A percentile compares a stretch with the other conserved stretches of the same genome.
phyloP scores from a whole-genome alignment of 768 basidiomycete species.

The Gelatoporia subvermispora region DNA sequence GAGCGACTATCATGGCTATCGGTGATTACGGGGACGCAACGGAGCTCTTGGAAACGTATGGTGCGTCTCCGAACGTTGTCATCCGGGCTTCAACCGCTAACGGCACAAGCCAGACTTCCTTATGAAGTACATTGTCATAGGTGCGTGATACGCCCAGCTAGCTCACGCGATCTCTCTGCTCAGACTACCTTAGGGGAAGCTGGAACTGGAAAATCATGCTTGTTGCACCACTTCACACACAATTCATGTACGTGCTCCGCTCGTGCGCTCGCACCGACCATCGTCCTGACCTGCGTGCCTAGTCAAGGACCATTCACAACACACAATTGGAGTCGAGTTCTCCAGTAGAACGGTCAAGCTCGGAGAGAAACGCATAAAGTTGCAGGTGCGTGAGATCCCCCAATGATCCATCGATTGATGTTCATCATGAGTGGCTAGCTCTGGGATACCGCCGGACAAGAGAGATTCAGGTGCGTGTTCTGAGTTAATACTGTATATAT shows the following conservation, averaged over 20 bases:
- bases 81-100: conserved; percentile 1
- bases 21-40: conserved; percentile 76
- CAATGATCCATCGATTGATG: too few species aligned
- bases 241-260: conserved; percentile 73
- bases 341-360: conserved; percentile 90
- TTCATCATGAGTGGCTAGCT: too few species aligned
- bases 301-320: conserved; percentile 97
- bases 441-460: conserved; percentile 98
- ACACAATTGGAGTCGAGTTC: conserved; percentile 98
- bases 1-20: conserved; percentile 8
- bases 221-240: conserved; percentile 94
- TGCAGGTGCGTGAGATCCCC: conserved; percentile 69
- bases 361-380: conserved; percentile 91
- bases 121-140: conserved; percentile 98
- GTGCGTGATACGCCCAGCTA: conserved; percentile 35
- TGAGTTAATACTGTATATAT: conserved; percentile 1
- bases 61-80: conserved; percentile 35
- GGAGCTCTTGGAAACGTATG: conserved; percentile 92
- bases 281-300: not conserved
- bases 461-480: conserved; percentile 71
- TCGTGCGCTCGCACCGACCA: conserved; percentile 1
- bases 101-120: conserved; percentile 65
- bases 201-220: conserved; percentile 95
- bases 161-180: not conserved
- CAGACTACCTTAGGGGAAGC: conserved; percentile 68